Base-by-base conservation (phyloP, 139 green algal species). In the Raphidocelis subcapitata region DNA sequence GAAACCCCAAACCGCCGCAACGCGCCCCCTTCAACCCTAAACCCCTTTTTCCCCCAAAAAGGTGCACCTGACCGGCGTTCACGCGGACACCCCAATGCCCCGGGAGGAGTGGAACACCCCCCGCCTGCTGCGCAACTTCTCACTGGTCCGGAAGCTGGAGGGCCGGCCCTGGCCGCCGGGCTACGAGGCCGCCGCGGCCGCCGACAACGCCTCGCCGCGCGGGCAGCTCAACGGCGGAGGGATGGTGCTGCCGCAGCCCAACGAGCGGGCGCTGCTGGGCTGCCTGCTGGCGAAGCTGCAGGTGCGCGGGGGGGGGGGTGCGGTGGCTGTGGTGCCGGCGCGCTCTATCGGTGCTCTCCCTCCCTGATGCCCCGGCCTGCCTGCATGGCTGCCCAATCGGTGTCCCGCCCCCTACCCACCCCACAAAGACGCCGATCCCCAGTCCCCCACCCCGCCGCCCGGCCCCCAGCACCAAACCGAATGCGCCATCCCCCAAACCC, bases 261-360 rank as follows among this genome's bases (percentile, higher is more conserved):
- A 77, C 32, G 96, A 99, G 86, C 84, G 91, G 36, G 85, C 89
- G 28, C 86, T 99, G 83, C 89, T 99, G 51, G 89, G 76, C 8
- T 92, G 84, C 74, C 83, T 99, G 54, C 82, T 99, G 62, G 90
- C 89, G 0, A 82, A 83, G 26, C 74, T 99, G 69, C 73, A 86
- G 61, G 65, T 84, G 55, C 24, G 49, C 3, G 32, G n/a, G n/a
- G n/a, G n/a, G n/a, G n/a, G n/a, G n/a, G n/a, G n/a, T n/a, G 56
- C 12, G 29, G 8, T 15, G 23, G 3, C 23, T 3, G 61, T n/a
- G 32, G 28, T n/a, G n/a, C n/a, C n/a, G n/a, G n/a, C n/a, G n/a
- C n/a, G n/a, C n/a, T n/a, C n/a, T n/a, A n/a, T n/a, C n/a, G n/a
- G n/a, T n/a, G n/a, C n/a, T n/a, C n/a, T n/a, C n/a, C n/a, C n/a